A percentile compares a stretch with the other conserved stretches of the same genome.
Conservation (phyloP, 108 stramenopile species). For the Bacterosira constricta region DNA sequence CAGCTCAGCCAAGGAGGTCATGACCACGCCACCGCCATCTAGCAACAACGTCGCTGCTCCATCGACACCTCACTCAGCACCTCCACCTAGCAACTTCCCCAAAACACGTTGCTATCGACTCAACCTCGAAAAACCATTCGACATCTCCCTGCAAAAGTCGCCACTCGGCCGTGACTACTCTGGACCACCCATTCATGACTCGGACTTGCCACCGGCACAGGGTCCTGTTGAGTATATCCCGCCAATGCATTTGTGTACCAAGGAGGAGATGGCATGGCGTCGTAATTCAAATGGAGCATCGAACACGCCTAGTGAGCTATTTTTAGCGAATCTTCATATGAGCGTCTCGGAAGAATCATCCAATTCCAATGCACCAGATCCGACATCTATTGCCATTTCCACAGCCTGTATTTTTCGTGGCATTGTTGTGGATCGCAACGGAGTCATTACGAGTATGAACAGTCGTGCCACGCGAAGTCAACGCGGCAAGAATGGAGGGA, state of each 20-base stretch:
- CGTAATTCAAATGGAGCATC: conserved; percentile 21
- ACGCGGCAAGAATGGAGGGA: conserved; percentile 32
- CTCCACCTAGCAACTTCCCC: conserved; percentile 10
- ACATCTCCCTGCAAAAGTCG: conserved; percentile 12
- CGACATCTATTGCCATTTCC: conserved; percentile 66
- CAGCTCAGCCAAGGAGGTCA: background rate
- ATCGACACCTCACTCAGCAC: background rate
- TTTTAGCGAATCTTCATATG: conserved; percentile 35
- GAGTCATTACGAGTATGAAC: conserved; percentile 76
- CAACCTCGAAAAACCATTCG: conserved; percentile 68
- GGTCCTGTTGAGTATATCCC: conserved; percentile 44
- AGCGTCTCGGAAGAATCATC: conserved; percentile 23
- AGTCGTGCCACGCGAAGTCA: conserved; percentile 73
- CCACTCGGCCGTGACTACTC: conserved; percentile 35
- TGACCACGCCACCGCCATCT: background rate
- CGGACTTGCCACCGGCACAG: conserved; percentile 32
- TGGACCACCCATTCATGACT: conserved; percentile 33
- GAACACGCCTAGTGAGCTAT: conserved; percentile 2
- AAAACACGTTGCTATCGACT: conserved; percentile 78
- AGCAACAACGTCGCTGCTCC: background rate
- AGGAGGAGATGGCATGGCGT: conserved; percentile 16
- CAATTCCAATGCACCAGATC: background rate
- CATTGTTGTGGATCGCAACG: conserved; percentile 71
- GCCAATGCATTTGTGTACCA: conserved; percentile 28
- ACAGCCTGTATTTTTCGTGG: conserved; percentile 87